A percentile compares a stretch with the other conserved stretches of the same genome.
These are phyloP conservation scores for Trichophyton simii DNA, from an alignment of 2,329 filamentous ascomycete species.

Conservation along the genomic window DNA sequence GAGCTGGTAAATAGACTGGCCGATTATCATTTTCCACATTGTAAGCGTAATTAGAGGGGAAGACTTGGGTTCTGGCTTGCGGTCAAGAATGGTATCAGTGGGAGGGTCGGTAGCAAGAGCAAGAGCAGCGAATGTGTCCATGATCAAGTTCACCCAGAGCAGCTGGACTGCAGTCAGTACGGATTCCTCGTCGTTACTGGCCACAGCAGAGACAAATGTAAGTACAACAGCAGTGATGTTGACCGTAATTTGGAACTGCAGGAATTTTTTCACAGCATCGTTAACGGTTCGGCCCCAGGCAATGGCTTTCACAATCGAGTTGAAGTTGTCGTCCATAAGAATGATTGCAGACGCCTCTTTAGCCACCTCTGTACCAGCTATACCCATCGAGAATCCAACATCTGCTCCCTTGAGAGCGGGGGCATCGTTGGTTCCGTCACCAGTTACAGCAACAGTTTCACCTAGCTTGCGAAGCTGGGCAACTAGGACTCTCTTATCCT, in stretches of 20 bases:
- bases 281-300: constrained; percentile 57
- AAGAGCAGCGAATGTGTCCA: constrained; percentile 87
- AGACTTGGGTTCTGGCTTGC: constrained; percentile 64
- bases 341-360: constrained; percentile 57
- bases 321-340: constrained; percentile 55
- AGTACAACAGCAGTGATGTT: constrained; percentile 87
- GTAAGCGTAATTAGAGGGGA: constrained; percentile 68
- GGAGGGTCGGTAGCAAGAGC: constrained; percentile 76
- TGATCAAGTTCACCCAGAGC: constrained; percentile 93
- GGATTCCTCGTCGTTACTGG: constrained; percentile 53
- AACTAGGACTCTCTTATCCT: constrained; percentile 55
- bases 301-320: constrained; percentile 52
- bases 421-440: constrained; percentile 56
- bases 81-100: constrained; percentile 62
- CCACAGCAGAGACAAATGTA: constrained; percentile 81
- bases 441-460: constrained; percentile 51
- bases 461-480: constrained; percentile 47
- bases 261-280: constrained; percentile 55
- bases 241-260: constrained; percentile 56
- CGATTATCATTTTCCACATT: constrained; percentile 99
- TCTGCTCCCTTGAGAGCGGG: constrained; percentile 54
- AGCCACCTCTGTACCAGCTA: constrained; percentile 54
- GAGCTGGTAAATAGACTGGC: constrained; percentile 82
- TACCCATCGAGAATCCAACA: constrained; percentile 57
- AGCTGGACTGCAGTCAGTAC: constrained; percentile 83